These are phyloP conservation scores for Fusarium setosum DNA, from an alignment of 2,329 filamentous ascomycete species.

Conservation along the genomic window DNA sequence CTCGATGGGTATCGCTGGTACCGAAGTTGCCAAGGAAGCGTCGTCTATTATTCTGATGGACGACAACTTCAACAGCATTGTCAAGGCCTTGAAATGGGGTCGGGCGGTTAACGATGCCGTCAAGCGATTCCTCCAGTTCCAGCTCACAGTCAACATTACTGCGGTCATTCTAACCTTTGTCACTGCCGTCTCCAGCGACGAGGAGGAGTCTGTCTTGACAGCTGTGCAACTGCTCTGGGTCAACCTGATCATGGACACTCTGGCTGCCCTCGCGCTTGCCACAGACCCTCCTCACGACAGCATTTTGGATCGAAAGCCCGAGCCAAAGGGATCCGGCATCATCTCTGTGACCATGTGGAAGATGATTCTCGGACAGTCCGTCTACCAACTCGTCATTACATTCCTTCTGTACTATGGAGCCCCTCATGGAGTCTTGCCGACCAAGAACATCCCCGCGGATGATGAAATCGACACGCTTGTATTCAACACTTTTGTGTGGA, in stretches of 20 bases:
- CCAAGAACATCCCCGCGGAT: slow-evolving; percentile 54
- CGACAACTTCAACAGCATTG: slow-evolving; percentile 88
- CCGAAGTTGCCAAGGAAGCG: slow-evolving; percentile 86
- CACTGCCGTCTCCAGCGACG: slow-evolving; percentile 78
- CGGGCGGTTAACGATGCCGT: slow-evolving; percentile 81
- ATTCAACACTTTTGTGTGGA: slow-evolving; percentile 99
- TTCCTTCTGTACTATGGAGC: slow-evolving; percentile 85
- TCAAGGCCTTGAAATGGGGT: slow-evolving; percentile 86
- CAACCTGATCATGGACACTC: slow-evolving; percentile 97
- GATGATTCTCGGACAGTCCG: slow-evolving; percentile 94
- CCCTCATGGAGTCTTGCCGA: slow-evolving; percentile 50
- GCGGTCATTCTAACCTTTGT: slow-evolving; percentile 90
- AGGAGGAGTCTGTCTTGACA: slow-evolving; percentile 81
- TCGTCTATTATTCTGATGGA: slow-evolving; percentile 90
- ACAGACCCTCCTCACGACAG: slow-evolving; percentile 89
- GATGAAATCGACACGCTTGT: slow-evolving; percentile 80
- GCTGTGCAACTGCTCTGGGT: slow-evolving; percentile 96
- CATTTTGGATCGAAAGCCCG: slow-evolving; percentile 81
- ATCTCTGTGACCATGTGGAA: slow-evolving; percentile 98
- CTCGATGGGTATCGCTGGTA: slow-evolving; percentile 87
- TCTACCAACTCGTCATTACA: slow-evolving; percentile 86
- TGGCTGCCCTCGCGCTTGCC: slow-evolving; percentile 87
- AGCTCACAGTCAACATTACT: slow-evolving; percentile 91
- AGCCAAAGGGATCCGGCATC: slow-evolving; percentile 66
- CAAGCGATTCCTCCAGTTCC: slow-evolving; percentile 81